Evolutionary conservation across 2,329 filamentous ascomycete genomes (phyloP), one percentile per base, ranked within the genome.

Genomic region (Teratosphaeria zuluensis): DNA sequence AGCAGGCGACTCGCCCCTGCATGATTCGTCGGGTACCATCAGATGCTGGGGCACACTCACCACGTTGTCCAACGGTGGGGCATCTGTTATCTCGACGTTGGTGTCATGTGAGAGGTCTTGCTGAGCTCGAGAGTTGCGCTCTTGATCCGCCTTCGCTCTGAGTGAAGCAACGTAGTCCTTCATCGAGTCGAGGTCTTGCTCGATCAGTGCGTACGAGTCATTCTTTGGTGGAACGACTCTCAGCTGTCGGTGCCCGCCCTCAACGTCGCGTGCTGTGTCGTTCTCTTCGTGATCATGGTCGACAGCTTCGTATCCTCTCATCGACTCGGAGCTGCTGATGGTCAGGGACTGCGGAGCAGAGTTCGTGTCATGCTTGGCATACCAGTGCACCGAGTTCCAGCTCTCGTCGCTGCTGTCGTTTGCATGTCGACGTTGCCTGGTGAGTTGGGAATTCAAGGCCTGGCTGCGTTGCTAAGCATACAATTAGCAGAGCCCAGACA

Each of bases 141-240:
- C 42, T 48, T 21, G 42, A 48, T 19, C 24, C 28, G 8, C 52
- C 32, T 31, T 35, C 19, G 24, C 12, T 28, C 56, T 58, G 7
- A 65, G 57, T 42, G 33, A 59, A 33, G 55, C 14, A 3, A 68
- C 58, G 21, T 65, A 60, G 12, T 58, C 56, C 35, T 65, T 66
- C 58, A 67, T 55, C 14, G 48, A 42, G 48, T 66, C 63, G 38
- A 68, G 59, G 35, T 65, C 65, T 12, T 62, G 61, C 42, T 65
- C 62, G 53, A 68, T 61, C 24, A 53, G 35, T 28, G 65, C 65
- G 56, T 62, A 64, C 5, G 53, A 51, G 32, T 64, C 60, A 6
- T 59, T 56, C n/a, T 48, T 11, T 11, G 35, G 42, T 2, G n/a
- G 42, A 8, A 48, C 42, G 42, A 14, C 33, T n/a, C 11, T 28